Evolutionary conservation across 805 yeast genomes (phyloP), one percentile per base, ranked within the genome.

Genomic region (Maudiozyma turicensis): DNA sequence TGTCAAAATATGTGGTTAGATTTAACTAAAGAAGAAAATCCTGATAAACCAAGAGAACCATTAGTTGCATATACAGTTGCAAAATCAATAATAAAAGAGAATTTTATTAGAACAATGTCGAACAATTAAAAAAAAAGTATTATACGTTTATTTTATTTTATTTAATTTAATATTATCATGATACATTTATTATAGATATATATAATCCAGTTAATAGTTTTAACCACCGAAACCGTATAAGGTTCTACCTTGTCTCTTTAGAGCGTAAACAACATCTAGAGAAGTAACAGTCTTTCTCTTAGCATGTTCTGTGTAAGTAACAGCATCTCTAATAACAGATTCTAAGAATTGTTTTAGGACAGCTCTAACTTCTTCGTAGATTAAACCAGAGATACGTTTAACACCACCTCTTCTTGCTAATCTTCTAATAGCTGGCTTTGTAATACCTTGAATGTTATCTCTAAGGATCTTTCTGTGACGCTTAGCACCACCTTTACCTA

Each of bases 331-430:
- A 77, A 91, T 91, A 63, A 93, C 96, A 69, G 86, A 84, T 76
- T 88, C 96, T 71, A 91, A 82, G 85, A 91, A 91, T 51, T 95
- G 79, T 78, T 90, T 90, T 61, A 91, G 80, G 61, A 93, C 97
- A 63, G 85, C 90, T 81, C 99, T 89, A 69, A 93, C 96, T 79
- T 91, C 97, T 77, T 91, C 99, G 80, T 91, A 91, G 73, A 91
- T 91, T 71, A 90, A 79, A 73, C 96, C 98, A 57, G 98, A 91
- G 68, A 91, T 91, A 86, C 99, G 96, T 85, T 91, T 91, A 71
- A 91, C 99, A 90, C 99, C 99, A 79, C 99, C 99, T 87, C 99
- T 89, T 84, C 99, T 91, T 48, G 99, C 99, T 68, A 91, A 85
- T 87, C 99, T 91, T 81, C 99, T 89, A 71, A 91, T 91, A 70